Percentiles rank a stretch among this genome's conserved stretches.
These are phyloP conservation scores for Bjerkandera adusta DNA, from an alignment of 1,284 basidiomycete genomes.

Conservation along the genomic window DNA sequence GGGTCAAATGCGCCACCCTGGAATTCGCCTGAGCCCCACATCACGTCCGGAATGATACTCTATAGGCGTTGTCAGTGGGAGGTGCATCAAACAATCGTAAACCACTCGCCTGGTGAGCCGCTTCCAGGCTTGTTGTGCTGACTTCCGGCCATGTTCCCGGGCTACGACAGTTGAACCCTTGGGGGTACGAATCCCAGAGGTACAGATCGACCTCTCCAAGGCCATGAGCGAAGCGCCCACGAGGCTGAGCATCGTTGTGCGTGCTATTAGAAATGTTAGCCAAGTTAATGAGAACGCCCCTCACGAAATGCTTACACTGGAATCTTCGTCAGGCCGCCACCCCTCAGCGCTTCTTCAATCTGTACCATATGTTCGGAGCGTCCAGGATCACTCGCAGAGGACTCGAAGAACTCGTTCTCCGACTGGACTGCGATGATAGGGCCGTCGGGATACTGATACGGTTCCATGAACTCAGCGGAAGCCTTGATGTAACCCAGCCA, in stretches of 20 bases:
- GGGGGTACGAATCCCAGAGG: conserved; percentile 48
- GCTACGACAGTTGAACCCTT: conserved; percentile 49
- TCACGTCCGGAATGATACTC: conserved; percentile 30
- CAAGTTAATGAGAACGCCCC: conserved; percentile 4
- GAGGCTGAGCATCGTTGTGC: conserved; percentile 36
- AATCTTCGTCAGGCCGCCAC: conserved; percentile 40
- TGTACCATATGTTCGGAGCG: conserved; percentile 36
- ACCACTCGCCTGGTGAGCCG: conserved; percentile 28
- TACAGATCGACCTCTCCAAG: conserved; percentile 44
- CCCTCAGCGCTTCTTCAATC: conserved; percentile 37
- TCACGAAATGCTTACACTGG: conserved; percentile 21
- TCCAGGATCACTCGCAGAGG: conserved; percentile 23
- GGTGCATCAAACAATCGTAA: no score
- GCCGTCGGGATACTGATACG: conserved; percentile 44
- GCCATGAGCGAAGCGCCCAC: conserved; percentile 21
- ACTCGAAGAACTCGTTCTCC: conserved; percentile 47
- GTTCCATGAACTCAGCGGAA: conserved; percentile 38
- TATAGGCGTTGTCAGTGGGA: conserved; percentile 28
- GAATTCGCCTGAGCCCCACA: conserved; percentile 35
- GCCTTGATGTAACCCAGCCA: conserved; percentile 45
- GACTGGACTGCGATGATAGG: conserved; percentile 48
- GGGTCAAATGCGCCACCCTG: conserved; percentile 36
- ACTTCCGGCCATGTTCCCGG: conserved; percentile 44
- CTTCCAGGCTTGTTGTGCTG: conserved; percentile 28
- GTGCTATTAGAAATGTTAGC: conserved; percentile 28